Percentiles rank a stretch among this genome's conserved stretches.
Evolutionary conservation across 2,329 filamentous ascomycete species (phyloP).

Genomic region (Aspergillus tamarii): DNA sequence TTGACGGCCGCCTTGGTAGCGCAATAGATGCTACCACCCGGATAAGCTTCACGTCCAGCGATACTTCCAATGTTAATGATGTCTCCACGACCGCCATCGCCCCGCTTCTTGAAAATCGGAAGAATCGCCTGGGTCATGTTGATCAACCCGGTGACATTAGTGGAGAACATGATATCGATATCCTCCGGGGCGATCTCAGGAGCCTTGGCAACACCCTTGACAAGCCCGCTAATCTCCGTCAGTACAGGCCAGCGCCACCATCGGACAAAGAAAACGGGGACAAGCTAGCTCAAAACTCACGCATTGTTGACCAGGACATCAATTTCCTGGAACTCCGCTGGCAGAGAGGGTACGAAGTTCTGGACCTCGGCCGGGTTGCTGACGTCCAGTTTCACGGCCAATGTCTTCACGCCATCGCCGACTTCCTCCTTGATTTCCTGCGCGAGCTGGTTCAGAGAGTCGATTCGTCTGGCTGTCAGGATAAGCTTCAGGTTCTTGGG

Average conservation of each 20-base stretch:
- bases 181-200: conserved; percentile 82
- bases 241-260: conserved; percentile 5
- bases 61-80: conserved; percentile 96
- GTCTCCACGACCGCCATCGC: conserved; percentile 77
- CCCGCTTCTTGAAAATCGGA: conserved; percentile 72
- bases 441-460: conserved; percentile 75
- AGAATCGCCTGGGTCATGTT: conserved; percentile 94
- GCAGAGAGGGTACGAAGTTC: conserved; percentile 72
- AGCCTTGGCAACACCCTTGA: conserved; percentile 83
- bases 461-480: conserved; percentile 83
- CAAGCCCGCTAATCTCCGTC: conserved; percentile 67
- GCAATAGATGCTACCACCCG: conserved; percentile 88
- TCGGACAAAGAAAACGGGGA: not conserved
- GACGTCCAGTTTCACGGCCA: conserved; percentile 84
- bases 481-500: conserved; percentile 80
- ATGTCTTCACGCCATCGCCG: conserved; percentile 77
- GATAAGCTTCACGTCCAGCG: conserved; percentile 84
- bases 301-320: conserved; percentile 96
- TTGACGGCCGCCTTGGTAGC: conserved; percentile 88
- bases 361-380: conserved; percentile 76
- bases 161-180: conserved; percentile 83
- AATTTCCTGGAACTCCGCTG: conserved; percentile 80
- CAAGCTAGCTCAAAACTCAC: conserved; percentile 70
- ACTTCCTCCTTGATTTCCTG: conserved; percentile 76
- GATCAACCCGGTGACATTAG: conserved; percentile 93